phyloP scores from a whole-genome alignment of 257 asterid genomes.

The Solanum etuberosum region DNA sequence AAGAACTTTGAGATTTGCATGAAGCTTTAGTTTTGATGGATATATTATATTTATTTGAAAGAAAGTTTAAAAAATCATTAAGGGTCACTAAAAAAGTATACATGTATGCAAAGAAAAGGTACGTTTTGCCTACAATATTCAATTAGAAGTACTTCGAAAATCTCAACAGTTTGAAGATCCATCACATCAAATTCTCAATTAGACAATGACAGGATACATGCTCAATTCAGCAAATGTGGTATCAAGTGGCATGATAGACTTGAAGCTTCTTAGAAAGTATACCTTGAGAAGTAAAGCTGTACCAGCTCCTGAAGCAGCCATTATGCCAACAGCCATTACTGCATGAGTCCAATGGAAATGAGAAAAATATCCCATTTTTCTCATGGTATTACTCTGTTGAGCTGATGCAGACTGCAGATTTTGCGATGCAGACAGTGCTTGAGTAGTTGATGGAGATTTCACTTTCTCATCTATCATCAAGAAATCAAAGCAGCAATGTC shows the following conservation, averaged over 20 bases:
- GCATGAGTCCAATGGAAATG: slow-evolving; percentile 81
- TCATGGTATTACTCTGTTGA: slow-evolving; percentile 16
- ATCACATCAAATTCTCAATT: not conserved
- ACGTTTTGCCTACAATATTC: not conserved
- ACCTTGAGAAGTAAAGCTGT: slow-evolving; percentile 80
- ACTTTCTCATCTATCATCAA: slow-evolving; percentile 41
- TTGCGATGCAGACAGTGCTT: slow-evolving; percentile 42
- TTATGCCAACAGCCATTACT: slow-evolving; percentile 58
- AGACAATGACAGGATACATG: not conserved
- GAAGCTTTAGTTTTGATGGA: not conserved
- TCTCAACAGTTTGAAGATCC: not conserved
- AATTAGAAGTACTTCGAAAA: not conserved
- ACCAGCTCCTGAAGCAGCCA: slow-evolving; percentile 83
- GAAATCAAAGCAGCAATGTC: not conserved
- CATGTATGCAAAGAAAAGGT: not conserved
- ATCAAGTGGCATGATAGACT: not conserved
- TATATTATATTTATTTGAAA: not conserved
- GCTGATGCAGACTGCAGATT: slow-evolving; percentile 31
- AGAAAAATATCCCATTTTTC: slow-evolving; percentile 40
- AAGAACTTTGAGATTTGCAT: not conserved
- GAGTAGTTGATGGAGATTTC: slow-evolving; percentile 37
- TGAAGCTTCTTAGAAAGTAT: not conserved
- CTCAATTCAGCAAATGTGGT: not conserved
- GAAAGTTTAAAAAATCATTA: not conserved
- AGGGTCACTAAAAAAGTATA: not conserved